Evolutionary conservation across 2,329 filamentous ascomycete species (phyloP).

Genomic region (Colletotrichum sp.): DNA sequence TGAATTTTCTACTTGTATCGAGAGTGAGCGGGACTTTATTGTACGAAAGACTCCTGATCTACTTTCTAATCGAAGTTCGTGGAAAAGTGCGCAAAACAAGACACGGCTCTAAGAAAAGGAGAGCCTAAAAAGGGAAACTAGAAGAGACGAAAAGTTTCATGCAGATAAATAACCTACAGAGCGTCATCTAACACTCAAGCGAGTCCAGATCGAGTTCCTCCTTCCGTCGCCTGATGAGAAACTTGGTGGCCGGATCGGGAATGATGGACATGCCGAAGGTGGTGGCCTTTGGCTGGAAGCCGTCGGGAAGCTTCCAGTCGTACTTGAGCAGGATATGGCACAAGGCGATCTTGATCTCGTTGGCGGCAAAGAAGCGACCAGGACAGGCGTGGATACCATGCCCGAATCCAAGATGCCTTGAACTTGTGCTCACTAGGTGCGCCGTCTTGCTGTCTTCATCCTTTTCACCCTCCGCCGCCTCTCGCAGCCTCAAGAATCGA

Average conservation of each 20-base stretch:
- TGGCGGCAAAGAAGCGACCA: constrained; percentile 40
- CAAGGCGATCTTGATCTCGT: constrained; percentile 38
- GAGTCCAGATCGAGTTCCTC: constrained; percentile 2
- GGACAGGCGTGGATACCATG: constrained; percentile 41
- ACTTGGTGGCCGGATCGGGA: neutral
- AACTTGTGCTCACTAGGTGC: constrained; percentile 37
- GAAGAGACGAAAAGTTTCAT: neutral
- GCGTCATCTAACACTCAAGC: neutral
- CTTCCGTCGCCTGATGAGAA: neutral
- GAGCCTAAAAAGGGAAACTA: neutral
- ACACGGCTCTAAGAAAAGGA: neutral
- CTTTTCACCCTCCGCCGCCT: constrained; percentile 21
- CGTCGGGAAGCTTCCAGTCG: constrained; percentile 25
- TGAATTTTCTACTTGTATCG: neutral
- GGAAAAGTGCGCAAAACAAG: neutral
- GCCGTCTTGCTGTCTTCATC: constrained; percentile 11
- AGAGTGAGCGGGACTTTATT: neutral
- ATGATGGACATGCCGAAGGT: neutral
- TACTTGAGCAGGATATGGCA: constrained; percentile 34
- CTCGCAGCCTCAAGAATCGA: constrained; percentile 21
- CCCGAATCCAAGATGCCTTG: constrained; percentile 35
- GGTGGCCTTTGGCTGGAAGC: neutral
- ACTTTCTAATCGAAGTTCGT: neutral
- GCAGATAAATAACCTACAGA: neutral
- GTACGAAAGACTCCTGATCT: neutral